Evolutionary conservation across 495 filamentous ascomycete genomes (phyloP), one percentile per base, ranked within the genome.

Genomic region (Astrothelium macrocarpum): DNA sequence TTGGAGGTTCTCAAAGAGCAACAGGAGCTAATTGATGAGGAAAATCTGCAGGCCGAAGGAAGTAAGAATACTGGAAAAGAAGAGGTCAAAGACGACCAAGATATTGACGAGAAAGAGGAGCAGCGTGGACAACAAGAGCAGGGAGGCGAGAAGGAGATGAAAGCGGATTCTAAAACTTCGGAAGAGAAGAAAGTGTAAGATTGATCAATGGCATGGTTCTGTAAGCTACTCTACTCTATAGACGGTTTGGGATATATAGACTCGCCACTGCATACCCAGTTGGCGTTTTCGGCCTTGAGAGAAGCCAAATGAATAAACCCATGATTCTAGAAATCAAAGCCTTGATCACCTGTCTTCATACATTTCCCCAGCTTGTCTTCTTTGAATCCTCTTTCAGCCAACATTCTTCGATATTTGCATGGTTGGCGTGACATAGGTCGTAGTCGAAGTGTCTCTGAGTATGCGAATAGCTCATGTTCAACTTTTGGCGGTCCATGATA

Each of bases 1-100:
- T 85, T 99, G n/a, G 94, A 99, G 81, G 94, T 99, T 9, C 82
- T 99, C 70, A 95, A 90, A 83, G 94, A 99, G 79, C 94, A 99
- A 78, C 90, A 99, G 72, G 94, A 97, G 69, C 84, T 99, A 60
- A 99, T 99, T 68, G 84, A 96, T 64, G 95, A 97, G 77, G 94
- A 99, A 78, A 93, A 92, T 66, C 83, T 93, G 78, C 92, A 97
- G 78, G 86, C 87, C 73, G 82, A 87, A 73, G 84, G 85, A 78
- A 87, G 85, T 76, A 84, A 85, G 64, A 70, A 69, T 31, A 70
- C 82, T 79, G 67, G 80, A 76, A 77, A 70, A 76, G 78, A 10
- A 73, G 77, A 31, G 63, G 76, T 87, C 72, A 80, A 91, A 83
- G 78, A 96, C 80, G 75, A 81, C 76, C 74, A 90, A 80, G 79